Percentiles rank a stretch among this genome's conserved stretches.
Conservation (phyloP, 805 yeast species). For the Zygosaccharomyces bailii region DNA sequence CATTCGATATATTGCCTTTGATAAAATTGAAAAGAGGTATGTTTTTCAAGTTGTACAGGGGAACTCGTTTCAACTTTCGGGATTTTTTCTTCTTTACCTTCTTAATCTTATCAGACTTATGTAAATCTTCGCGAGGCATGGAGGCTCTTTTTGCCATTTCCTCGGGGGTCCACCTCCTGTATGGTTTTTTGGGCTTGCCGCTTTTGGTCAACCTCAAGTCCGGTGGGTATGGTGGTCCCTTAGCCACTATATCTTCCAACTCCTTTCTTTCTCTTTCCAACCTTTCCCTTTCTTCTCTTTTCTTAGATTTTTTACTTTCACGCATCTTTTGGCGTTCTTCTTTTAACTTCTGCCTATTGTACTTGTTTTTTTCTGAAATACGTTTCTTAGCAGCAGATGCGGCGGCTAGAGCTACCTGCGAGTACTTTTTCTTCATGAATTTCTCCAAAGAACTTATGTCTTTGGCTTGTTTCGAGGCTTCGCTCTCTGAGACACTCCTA, state of each 20-base stretch:
- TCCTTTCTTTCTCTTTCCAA: slow-evolving; percentile 28
- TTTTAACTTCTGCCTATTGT: slow-evolving; percentile 15
- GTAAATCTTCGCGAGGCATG: slow-evolving; percentile 18
- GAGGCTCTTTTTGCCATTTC: slow-evolving; percentile 30
- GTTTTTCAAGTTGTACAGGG: slow-evolving; percentile 26
- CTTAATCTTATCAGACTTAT: slow-evolving; percentile 20
- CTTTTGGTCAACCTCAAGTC: slow-evolving; percentile 32
- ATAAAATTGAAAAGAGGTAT: slow-evolving; percentile 30
- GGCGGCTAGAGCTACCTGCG: slow-evolving; percentile 26
- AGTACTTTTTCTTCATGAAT: slow-evolving; percentile 21
- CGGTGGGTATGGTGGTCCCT: slow-evolving; percentile 36
- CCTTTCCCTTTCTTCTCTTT: slow-evolving; percentile 23
- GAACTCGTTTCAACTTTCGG: slow-evolving; percentile 24
- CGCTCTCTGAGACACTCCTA: neutral
- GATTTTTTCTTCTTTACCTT: slow-evolving; percentile 21
- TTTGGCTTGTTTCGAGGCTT: slow-evolving; percentile 12
- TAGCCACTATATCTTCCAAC: slow-evolving; percentile 31
- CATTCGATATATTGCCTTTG: slow-evolving; percentile 8
- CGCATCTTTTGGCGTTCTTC: slow-evolving; percentile 18
- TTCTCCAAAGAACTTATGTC: slow-evolving; percentile 19
- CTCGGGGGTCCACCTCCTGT: slow-evolving; percentile 34
- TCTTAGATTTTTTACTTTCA: slow-evolving; percentile 22
- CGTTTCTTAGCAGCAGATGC: slow-evolving; percentile 30
- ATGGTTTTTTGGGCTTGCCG: slow-evolving; percentile 35
- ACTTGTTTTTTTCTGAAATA: slow-evolving; percentile 22